Base-by-base conservation (phyloP, 345 rosid genomes). In the Sapria himalayana region DNA sequence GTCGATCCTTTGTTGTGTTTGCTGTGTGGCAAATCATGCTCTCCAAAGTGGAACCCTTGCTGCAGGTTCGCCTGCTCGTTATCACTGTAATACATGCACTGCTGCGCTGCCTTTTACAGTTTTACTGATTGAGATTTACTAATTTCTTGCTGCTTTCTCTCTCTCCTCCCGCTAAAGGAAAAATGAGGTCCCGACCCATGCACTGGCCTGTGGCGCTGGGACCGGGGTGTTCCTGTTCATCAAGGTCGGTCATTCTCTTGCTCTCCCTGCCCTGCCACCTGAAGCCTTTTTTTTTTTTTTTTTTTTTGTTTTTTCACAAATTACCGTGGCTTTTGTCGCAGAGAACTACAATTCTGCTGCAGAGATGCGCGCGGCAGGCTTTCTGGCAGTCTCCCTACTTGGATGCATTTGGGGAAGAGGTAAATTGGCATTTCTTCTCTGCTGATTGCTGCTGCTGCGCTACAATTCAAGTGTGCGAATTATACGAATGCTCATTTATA, bases 341-440 rank as follows among this genome's bases (percentile, higher is more conserved):
- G 98, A 74, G 62, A 61, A 82, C 98, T 31, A 72, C 82, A 23
- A 72, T 79, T 60, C 56, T 76, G 52, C 67, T 89, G 17, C 91
- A 72, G 62, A 69, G 98, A 59, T 69, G 62, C 57, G 81, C 69
- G 5, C 85, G 79, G 17, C 93, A 65, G 52, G 70, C 98, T 49
- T 66, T 71, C 50, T 89, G 98, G 98, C 92, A 81, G 10, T 82
- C 98, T 31, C 95, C 70, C 4, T 89, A 79, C 63, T 70, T 89
- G 69, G 98, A 89, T 67, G 67, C 66, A 3, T 89, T 61, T 64
- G 98, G 98, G 40, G 98, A 82, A 79, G 98, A 89, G 95, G 98
- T 77, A 45, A 55, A 7, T 24, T 33, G 35, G 10, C 39, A 16
- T 25, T 17, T 45, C 31, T 15, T 47, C n/a, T n/a, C n/a, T n/a